Conservation (phyloP, 2,329 filamentous ascomycete species). For the Fusarium ambrosium region DNA sequence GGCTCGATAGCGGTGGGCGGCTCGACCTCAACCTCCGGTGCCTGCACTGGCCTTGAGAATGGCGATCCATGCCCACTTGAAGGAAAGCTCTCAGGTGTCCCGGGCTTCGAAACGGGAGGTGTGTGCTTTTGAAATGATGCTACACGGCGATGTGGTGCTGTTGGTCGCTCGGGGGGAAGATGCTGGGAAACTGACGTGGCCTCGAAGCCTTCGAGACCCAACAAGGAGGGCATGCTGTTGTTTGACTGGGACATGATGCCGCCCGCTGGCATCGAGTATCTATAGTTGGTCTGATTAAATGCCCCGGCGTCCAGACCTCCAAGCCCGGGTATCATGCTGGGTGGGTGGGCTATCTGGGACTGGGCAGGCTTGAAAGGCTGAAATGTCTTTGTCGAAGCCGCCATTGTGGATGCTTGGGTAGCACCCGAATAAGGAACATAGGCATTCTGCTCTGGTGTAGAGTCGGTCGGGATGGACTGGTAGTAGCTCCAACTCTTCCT, state of each 20-base stretch:
- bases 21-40: background rate
- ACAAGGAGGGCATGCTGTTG: background rate
- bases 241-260: background rate
- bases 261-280: background rate
- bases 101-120: background rate
- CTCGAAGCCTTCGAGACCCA: background rate
- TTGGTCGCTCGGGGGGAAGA: background rate
- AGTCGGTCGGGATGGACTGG: background rate
- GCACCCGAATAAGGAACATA: constrained; percentile 8
- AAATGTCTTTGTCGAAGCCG: background rate
- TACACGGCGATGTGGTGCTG: background rate
- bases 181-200: background rate
- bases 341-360: background rate
- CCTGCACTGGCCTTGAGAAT: background rate
- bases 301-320: background rate
- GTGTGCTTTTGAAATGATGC: background rate
- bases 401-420: background rate
- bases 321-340: background rate
- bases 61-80: background rate
- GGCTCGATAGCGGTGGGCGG: background rate
- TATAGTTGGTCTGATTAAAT: background rate
- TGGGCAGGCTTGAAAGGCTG: constrained; percentile 7
- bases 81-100: background rate
- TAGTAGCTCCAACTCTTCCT: background rate
- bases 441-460: background rate